These are phyloP conservation scores for Umbelopsis vinacea DNA, from an alignment of 192 early-diverging fungal species.

Conservation along the genomic window DNA sequence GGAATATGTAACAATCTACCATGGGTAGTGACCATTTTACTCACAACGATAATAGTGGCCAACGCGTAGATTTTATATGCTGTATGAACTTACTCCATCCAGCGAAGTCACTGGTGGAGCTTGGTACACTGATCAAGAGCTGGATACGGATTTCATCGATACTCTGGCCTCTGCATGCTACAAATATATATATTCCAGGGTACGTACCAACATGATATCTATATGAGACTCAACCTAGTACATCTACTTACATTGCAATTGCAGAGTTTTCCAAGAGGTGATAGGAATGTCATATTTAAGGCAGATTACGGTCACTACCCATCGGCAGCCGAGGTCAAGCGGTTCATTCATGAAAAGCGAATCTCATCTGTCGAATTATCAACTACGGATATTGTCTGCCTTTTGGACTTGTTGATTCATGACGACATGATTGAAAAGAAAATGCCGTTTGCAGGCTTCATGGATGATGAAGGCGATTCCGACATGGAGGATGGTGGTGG, in stretches of 20 bases:
- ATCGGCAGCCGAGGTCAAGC: slow-evolving; percentile 68
- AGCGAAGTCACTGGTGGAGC: slow-evolving; percentile 89
- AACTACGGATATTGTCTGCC: slow-evolving; percentile 70
- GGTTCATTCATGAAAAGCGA: slow-evolving; percentile 70
- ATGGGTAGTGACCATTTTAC: neutral
- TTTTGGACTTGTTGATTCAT: slow-evolving; percentile 84
- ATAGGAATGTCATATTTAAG: slow-evolving; percentile 61
- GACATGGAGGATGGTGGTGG: slow-evolving; percentile 48
- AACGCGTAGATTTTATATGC: slow-evolving; percentile 90
- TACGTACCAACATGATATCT: slow-evolving; percentile 13
- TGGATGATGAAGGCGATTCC: slow-evolving; percentile 45
- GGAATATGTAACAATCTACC: neutral
- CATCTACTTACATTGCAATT: neutral
- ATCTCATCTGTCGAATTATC: slow-evolving; percentile 77
- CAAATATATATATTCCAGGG: slow-evolving; percentile 71
- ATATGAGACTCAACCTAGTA: neutral
- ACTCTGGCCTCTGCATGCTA: slow-evolving; percentile 71
- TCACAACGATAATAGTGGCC: slow-evolving; percentile 58
- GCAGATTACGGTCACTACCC: slow-evolving; percentile 71
- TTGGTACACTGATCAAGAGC: slow-evolving; percentile 92
- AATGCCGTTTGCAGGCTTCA: slow-evolving; percentile 50
- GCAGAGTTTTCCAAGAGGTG: slow-evolving; percentile 61
- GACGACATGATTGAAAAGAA: slow-evolving; percentile 84
- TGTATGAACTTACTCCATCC: slow-evolving; percentile 80
- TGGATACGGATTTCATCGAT: slow-evolving; percentile 92